phyloP scores from a whole-genome alignment of 2,329 filamentous ascomycete species.

The Alternaria longipes region DNA sequence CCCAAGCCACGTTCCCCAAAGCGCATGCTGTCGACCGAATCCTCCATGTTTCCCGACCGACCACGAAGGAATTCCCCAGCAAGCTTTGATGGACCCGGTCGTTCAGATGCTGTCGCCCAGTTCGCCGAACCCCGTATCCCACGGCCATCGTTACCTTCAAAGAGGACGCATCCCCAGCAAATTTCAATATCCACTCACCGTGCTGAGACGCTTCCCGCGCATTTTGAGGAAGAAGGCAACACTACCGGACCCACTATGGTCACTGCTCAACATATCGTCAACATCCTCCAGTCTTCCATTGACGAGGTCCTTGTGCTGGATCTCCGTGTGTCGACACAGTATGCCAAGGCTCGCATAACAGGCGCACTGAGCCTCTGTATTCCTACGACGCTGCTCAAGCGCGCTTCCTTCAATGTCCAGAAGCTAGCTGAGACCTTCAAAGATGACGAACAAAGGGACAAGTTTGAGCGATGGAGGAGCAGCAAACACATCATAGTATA shows the following conservation, averaged over 20 bases:
- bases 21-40: constrained; percentile 58
- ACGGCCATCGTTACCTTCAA: constrained; percentile 46
- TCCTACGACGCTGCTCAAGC: constrained; percentile 90
- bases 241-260: constrained; percentile 53
- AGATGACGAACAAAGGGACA: constrained; percentile 71
- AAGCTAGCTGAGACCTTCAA: constrained; percentile 90
- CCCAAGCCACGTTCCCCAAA: constrained; percentile 58
- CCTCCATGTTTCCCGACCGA: constrained; percentile 52
- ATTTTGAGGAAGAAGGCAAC: constrained; percentile 33
- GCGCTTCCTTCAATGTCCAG: constrained; percentile 86
- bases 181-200: constrained; percentile 42
- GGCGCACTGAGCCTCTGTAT: constrained; percentile 94
- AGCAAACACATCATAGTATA: constrained; percentile 86
- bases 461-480: constrained; percentile 79
- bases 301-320: constrained; percentile 77
- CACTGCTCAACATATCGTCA: constrained; percentile 60
- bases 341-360: constrained; percentile 74
- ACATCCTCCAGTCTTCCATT: constrained; percentile 57
- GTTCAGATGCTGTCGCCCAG: constrained; percentile 46
- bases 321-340: constrained; percentile 86
- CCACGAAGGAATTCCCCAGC: constrained; percentile 60
- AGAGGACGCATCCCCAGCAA: constrained; percentile 24
- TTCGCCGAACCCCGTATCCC: constrained; percentile 45
- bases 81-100: constrained; percentile 51
- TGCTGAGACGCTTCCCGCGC: constrained; percentile 58